These are phyloP conservation scores for Xerocomus nothofagi DNA, from an alignment of 1,284 basidiomycete genomes.

Conservation along the genomic window DNA sequence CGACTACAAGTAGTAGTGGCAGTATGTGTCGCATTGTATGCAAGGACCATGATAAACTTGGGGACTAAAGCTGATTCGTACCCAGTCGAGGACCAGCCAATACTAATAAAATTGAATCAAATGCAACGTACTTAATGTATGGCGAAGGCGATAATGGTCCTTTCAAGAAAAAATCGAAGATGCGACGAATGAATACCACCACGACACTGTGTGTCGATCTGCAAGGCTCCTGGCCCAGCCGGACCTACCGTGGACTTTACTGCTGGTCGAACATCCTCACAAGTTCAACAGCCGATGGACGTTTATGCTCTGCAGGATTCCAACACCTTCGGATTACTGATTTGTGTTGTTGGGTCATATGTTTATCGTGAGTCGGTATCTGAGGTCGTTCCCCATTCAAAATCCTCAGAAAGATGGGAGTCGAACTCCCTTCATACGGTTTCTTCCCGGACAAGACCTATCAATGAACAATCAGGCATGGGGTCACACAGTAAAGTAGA, in stretches of 20 bases:
- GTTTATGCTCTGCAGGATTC: slow-evolving; percentile 16
- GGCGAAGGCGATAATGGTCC: background rate
- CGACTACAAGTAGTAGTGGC: too few species aligned
- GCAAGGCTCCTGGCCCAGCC: slow-evolving; percentile 2
- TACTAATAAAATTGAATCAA: background rate
- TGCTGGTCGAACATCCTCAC: slow-evolving; percentile 8
- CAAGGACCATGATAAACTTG: background rate
- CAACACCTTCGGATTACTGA: slow-evolving; percentile 23
- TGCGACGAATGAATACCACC: background rate
- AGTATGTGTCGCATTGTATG: too few species aligned
- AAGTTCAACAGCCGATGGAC: slow-evolving; percentile 20
- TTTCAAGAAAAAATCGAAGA: background rate
- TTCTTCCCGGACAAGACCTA: slow-evolving; percentile 28
- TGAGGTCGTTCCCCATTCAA: slow-evolving; percentile 15
- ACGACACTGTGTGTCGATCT: background rate
- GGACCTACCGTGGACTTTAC: background rate
- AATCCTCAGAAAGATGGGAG: slow-evolving; percentile 3
- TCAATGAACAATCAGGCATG: slow-evolving; percentile 12
- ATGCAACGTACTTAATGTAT: background rate
- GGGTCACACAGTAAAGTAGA: background rate
- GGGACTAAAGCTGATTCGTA: too few species aligned
- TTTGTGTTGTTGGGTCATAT: slow-evolving; percentile 7
- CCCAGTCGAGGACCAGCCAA: background rate
- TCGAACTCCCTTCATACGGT: slow-evolving; percentile 19
- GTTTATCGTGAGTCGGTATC: slow-evolving; percentile 7